Evolutionary conservation across 2,329 filamentous ascomycete genomes (phyloP).

Genomic region (Cordyceps tenuipes): DNA sequence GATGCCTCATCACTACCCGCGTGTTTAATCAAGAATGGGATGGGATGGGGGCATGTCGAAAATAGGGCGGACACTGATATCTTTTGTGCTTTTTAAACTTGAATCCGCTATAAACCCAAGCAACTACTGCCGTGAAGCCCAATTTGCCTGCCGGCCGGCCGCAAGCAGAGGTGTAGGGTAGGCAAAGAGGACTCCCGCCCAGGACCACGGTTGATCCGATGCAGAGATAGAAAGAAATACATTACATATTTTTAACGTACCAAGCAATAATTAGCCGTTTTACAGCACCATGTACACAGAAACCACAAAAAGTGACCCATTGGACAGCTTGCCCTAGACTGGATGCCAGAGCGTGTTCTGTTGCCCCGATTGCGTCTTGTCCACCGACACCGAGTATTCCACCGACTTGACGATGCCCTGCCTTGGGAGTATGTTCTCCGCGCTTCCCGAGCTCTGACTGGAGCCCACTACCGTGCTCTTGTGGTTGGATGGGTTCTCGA

Average conservation of each 20-base stretch:
- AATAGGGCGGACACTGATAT: neutral
- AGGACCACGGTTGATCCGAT: neutral
- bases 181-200: too few species aligned
- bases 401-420: slow-evolving; percentile 33
- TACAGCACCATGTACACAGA: neutral
- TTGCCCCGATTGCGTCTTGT: slow-evolving; percentile 12
- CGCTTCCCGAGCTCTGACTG: slow-evolving; percentile 23
- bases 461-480: slow-evolving; percentile 22
- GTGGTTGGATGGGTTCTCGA: slow-evolving; percentile 21
- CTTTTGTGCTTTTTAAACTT: too few species aligned
- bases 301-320: neutral
- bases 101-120: too few species aligned
- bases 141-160: too few species aligned
- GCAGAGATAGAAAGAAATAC: too few species aligned
- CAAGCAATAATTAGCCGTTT: neutral
- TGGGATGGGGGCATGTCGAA: neutral
- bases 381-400: slow-evolving; percentile 32
- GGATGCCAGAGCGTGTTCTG: slow-evolving; percentile 9
- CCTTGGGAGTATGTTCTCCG: slow-evolving; percentile 31
- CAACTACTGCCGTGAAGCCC: too few species aligned
- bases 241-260: neutral
- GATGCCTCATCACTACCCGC: too few species aligned
- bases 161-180: neutral
- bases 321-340: neutral
- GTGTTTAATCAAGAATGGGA: neutral